These are phyloP conservation scores for Cytospora mali DNA, from an alignment of 2,329 filamentous ascomycete genomes.

Conservation along the genomic window DNA sequence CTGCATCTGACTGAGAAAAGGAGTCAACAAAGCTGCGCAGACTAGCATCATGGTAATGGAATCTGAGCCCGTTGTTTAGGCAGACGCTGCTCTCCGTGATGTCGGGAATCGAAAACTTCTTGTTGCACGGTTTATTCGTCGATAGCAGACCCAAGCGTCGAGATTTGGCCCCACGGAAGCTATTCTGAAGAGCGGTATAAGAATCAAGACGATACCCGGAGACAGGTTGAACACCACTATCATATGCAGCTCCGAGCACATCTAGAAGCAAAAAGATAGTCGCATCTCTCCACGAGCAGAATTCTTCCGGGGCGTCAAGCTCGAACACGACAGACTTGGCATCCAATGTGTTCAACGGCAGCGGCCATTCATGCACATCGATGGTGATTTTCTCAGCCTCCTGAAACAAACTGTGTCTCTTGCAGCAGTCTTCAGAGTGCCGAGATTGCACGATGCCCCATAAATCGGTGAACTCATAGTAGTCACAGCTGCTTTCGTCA, in stretches of 20 bases:
- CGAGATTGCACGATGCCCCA: background rate
- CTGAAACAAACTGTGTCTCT: slow-evolving; percentile 38
- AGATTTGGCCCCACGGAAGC: background rate
- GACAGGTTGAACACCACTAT: background rate
- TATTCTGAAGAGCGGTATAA: background rate
- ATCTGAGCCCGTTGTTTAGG: slow-evolving; percentile 48
- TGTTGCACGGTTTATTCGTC: slow-evolving; percentile 38
- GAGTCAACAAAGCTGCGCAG: slow-evolving; percentile 24
- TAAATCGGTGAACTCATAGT: background rate
- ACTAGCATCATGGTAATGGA: slow-evolving; percentile 42
- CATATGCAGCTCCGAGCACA: slow-evolving; percentile 34
- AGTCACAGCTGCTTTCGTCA: slow-evolving; percentile 19
- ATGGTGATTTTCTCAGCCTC: slow-evolving; percentile 48
- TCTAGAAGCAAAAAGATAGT: slow-evolving; percentile 46
- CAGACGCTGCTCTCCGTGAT: slow-evolving; percentile 44
- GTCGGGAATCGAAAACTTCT: slow-evolving; percentile 1
- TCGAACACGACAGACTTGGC: slow-evolving; percentile 57
- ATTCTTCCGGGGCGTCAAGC: slow-evolving; percentile 44
- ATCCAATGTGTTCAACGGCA: slow-evolving; percentile 40
- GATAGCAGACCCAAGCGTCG: slow-evolving; percentile 39
- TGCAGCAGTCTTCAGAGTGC: slow-evolving; percentile 35
- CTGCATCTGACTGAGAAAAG: slow-evolving; percentile 30
- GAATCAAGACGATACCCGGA: background rate
- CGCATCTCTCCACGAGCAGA: slow-evolving; percentile 52
- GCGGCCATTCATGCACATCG: slow-evolving; percentile 57